Evolutionary conservation across 192 early-diverging fungal species (phyloP).

Genomic region (Entophlyctis luteolus): DNA sequence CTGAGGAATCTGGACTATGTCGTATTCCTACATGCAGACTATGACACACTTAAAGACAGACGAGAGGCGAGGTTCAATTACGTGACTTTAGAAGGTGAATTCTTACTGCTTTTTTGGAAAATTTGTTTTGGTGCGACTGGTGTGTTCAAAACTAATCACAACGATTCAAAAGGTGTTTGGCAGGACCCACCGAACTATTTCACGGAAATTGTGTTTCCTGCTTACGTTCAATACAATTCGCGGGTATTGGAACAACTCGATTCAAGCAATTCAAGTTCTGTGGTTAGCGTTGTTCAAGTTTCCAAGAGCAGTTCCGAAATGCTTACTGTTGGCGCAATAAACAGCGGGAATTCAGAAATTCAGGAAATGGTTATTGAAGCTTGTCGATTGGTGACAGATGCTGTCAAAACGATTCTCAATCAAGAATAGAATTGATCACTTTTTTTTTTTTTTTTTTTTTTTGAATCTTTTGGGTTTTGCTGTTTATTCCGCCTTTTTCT

Average conservation of each 20-base stretch:
- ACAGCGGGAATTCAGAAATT: not conserved
- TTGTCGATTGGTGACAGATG: not conserved
- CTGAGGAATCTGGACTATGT: constrained; percentile 45
- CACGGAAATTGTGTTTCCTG: not conserved
- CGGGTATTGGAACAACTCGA: not conserved
- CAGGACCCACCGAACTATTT: constrained; percentile 7
- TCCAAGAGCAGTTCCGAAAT: too few species aligned
- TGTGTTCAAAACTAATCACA: not conserved
- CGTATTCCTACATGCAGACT: constrained; percentile 58
- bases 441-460: not conserved
- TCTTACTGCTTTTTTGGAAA: not conserved
- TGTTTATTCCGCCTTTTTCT: too few species aligned
- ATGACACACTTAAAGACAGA: constrained; percentile 59
- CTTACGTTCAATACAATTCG: not conserved
- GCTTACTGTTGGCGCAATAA: not conserved
- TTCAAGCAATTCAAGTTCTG: not conserved
- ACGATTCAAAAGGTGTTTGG: not conserved
- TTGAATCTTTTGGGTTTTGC: not conserved
- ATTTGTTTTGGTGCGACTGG: too few species aligned
- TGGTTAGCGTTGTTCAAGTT: not conserved
- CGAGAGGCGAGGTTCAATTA: constrained; percentile 66
- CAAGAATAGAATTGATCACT: not conserved
- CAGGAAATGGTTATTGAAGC: not conserved
- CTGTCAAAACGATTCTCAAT: not conserved
- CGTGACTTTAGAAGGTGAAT: constrained; percentile 68